Evolutionary conservation across 441 rosid genomes (phyloP).

Genomic region (Gossypium trilobum): DNA sequence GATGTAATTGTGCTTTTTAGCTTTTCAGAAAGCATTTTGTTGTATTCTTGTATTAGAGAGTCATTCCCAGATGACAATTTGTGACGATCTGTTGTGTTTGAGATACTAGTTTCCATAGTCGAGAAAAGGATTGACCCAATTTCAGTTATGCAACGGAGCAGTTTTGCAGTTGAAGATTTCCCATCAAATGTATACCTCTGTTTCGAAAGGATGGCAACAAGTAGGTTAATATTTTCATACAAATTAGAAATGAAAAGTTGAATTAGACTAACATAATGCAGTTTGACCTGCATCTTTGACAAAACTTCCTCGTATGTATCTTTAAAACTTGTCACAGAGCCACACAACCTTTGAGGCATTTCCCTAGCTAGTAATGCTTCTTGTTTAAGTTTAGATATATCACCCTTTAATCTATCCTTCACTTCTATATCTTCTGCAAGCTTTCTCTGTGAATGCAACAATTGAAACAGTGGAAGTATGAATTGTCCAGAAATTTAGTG

Average conservation of each 20-base stretch:
- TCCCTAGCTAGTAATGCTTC: constrained; percentile 32
- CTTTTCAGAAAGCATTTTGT: constrained; percentile 38
- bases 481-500: not conserved
- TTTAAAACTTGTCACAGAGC: constrained; percentile 42
- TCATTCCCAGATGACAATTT: constrained; percentile 22
- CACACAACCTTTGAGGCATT: constrained; percentile 40
- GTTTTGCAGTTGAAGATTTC: constrained; percentile 39
- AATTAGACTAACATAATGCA: constrained; percentile 7
- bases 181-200: constrained; percentile 43
- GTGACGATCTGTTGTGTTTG: constrained; percentile 27
- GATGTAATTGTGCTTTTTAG: constrained; percentile 34
- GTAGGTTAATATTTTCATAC: not conserved
- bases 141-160: constrained; percentile 43
- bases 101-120: constrained; percentile 46
- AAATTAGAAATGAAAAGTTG: constrained; percentile 5
- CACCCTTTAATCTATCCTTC: constrained; percentile 43
- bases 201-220: constrained; percentile 17
- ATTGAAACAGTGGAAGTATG: constrained; percentile 4
- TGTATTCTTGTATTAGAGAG: constrained; percentile 31
- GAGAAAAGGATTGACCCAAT: constrained; percentile 48
- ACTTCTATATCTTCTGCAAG: constrained; percentile 41
- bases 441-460: constrained; percentile 37
- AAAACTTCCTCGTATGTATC: constrained; percentile 40
- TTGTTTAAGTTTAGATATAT: constrained; percentile 54
- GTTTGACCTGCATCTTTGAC: constrained; percentile 46